These are phyloP conservation scores for Leccinum fuscescens DNA, from an alignment of 1,284 basidiomycete genomes.

Conservation along the genomic window DNA sequence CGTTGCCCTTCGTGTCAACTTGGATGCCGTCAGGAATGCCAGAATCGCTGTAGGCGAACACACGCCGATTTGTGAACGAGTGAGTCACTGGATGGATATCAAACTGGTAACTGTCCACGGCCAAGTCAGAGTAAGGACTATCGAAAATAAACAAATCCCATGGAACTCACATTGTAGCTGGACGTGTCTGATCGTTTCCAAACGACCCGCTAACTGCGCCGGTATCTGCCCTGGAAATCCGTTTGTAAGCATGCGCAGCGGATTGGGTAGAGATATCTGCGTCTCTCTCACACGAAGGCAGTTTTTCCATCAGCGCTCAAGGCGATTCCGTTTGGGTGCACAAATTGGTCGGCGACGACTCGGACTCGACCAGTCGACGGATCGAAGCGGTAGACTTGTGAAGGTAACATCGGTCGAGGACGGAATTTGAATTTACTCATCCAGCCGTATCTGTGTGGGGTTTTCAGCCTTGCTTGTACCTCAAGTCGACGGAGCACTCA, in stretches of 20 bases:
- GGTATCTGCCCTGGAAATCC: conserved; percentile 49
- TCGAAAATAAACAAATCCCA: neutral
- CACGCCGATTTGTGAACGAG: conserved; percentile 60
- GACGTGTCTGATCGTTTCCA: conserved; percentile 59
- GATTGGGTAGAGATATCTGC: neutral
- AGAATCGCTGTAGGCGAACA: conserved; percentile 69
- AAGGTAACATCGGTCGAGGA: conserved; percentile 59
- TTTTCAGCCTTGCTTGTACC: conserved; percentile 2
- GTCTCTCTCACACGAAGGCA: conserved; percentile 61
- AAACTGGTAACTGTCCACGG: conserved; percentile 54
- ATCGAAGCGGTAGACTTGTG: conserved; percentile 74
- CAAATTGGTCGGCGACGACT: conserved; percentile 70
- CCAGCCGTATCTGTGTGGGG: conserved; percentile 55
- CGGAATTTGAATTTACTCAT: conserved; percentile 56
- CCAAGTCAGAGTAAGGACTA: neutral
- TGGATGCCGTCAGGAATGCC: conserved; percentile 75
- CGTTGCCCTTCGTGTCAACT: conserved; percentile 19
- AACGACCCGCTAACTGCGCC: conserved; percentile 41
- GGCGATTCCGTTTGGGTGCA: conserved; percentile 63
- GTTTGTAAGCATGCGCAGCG: neutral
- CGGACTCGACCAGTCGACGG: conserved; percentile 61
- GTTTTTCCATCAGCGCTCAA: conserved; percentile 67
- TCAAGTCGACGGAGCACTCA: conserved; percentile 34
- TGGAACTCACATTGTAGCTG: conserved; percentile 64
- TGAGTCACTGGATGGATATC: conserved; percentile 63